Percentiles rank a stretch among this genome's conserved stretches.
phyloP scores from a whole-genome alignment of 225 moss, liverwort and hornwort genomes.

The Marchantia paleacea region DNA sequence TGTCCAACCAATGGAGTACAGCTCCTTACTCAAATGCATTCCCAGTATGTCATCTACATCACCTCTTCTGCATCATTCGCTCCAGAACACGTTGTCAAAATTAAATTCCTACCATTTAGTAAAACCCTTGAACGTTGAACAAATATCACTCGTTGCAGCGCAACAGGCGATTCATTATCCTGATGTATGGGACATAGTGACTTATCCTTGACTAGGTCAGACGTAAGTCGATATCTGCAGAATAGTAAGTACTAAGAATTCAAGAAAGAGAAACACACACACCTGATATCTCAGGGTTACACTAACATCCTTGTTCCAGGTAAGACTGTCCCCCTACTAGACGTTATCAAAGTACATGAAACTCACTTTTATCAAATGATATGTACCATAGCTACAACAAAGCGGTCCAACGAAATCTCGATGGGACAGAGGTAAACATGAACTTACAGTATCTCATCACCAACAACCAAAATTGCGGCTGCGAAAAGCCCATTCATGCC shows the following conservation, averaged over 20 bases:
- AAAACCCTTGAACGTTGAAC: not conserved
- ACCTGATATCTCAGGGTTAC: too few species aligned
- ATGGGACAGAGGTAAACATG: not conserved
- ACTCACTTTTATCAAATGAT: not conserved
- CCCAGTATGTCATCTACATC: conserved; percentile 39
- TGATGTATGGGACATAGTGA: not conserved
- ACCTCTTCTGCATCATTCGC: conserved; percentile 31
- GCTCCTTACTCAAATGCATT: conserved; percentile 35
- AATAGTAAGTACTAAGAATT: too few species aligned
- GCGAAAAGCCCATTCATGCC: conserved; percentile 26
- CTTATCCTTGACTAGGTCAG: not conserved
- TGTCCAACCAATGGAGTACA: conserved; percentile 39
- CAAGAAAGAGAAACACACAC: too few species aligned
- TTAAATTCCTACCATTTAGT: not conserved
- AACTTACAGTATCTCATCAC: conserved; percentile 42
- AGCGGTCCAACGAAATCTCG: not conserved
- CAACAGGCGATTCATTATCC: not conserved
- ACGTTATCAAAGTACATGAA: not conserved
- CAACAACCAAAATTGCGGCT: conserved; percentile 38
- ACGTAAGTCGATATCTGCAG: too few species aligned
- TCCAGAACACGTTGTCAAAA: not conserved
- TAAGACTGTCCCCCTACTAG: not conserved
- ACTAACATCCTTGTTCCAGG: too few species aligned
- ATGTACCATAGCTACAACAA: not conserved
- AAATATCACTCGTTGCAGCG: not conserved